phyloP scores from a whole-genome alignment of 306 rosid genomes.

The Acmispon strigosus region DNA sequence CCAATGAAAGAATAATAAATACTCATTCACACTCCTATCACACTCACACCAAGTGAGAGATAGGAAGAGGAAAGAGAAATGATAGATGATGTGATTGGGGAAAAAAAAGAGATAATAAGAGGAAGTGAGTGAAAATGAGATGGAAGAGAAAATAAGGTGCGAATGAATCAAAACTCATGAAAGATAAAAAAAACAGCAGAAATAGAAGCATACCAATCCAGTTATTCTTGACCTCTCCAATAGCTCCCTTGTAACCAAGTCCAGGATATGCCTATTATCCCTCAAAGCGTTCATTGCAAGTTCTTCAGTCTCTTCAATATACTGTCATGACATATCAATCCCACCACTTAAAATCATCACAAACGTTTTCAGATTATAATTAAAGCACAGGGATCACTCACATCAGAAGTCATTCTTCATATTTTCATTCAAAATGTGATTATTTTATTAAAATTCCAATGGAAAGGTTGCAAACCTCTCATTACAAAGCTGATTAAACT shows the following conservation, averaged over 20 bases:
- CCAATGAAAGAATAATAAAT: too few relatives aligned
- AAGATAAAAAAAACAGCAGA: not conserved
- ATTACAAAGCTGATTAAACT: not conserved
- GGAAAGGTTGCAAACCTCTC: not conserved
- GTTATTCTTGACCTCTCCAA: conserved; percentile 84
- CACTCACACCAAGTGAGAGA: too few relatives aligned
- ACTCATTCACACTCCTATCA: too few relatives aligned
- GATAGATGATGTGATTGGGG: too few relatives aligned
- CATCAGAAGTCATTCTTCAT: not conserved
- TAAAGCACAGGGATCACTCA: not conserved
- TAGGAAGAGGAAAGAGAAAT: too few relatives aligned
- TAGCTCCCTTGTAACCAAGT: conserved; percentile 62
- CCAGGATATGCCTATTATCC: conserved; percentile 74
- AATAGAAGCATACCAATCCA: conserved; percentile 52
- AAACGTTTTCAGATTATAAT: not conserved
- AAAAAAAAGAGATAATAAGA: too few relatives aligned
- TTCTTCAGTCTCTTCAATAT: conserved; percentile 91
- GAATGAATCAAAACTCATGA: too few relatives aligned
- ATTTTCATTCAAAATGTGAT: not conserved
- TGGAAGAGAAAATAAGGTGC: too few relatives aligned
- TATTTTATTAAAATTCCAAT: not conserved
- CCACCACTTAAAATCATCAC: not conserved
- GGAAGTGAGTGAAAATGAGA: too few relatives aligned
- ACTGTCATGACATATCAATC: conserved; percentile 45
- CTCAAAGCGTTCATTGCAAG: conserved; percentile 74